phyloP scores from a whole-genome alignment of 805 yeast genomes.

The Candida nonsorbophila region DNA sequence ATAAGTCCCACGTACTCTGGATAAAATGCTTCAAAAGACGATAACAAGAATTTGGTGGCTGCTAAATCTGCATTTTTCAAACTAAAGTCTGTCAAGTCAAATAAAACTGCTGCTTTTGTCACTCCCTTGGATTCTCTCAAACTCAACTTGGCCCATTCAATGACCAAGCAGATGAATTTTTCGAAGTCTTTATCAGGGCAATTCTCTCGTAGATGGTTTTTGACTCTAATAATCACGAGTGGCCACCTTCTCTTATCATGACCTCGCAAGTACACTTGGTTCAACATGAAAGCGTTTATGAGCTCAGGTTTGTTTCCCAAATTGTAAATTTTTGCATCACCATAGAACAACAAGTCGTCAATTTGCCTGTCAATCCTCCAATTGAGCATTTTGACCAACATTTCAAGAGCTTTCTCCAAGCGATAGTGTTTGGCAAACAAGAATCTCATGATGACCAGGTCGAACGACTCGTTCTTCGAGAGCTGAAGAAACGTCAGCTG shows the following conservation, averaged over 20 bases:
- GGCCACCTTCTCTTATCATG: conserved; percentile 69
- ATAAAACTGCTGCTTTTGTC: conserved; percentile 58
- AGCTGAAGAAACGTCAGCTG: no score
- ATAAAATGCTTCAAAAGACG: conserved; percentile 86
- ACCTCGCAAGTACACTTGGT: conserved; percentile 71
- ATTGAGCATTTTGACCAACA: conserved; percentile 61
- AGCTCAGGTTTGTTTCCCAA: conserved; percentile 33
- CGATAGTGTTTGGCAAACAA: conserved; percentile 81
- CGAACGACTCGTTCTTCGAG: conserved; percentile 81
- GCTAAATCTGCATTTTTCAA: conserved; percentile 86
- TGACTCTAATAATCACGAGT: conserved; percentile 71
- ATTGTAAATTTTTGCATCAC: conserved; percentile 58
- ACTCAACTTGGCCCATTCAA: conserved; percentile 72
- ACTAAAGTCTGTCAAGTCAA: conserved; percentile 78
- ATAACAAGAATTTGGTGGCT: conserved; percentile 79
- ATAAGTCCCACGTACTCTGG: conserved; percentile 86
- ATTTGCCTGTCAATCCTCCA: conserved; percentile 69
- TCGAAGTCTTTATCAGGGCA: conserved; percentile 62
- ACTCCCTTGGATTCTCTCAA: conserved; percentile 54
- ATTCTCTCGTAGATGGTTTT: conserved; percentile 50
- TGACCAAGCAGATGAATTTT: conserved; percentile 61
- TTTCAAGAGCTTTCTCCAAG: conserved; percentile 57
- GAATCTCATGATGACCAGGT: conserved; percentile 66
- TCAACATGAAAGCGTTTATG: conserved; percentile 48
- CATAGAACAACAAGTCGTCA: conserved; percentile 54